Conservation (phyloP, 2,329 filamentous ascomycete genomes). For the Ophiosphaerella herpotricha region DNA sequence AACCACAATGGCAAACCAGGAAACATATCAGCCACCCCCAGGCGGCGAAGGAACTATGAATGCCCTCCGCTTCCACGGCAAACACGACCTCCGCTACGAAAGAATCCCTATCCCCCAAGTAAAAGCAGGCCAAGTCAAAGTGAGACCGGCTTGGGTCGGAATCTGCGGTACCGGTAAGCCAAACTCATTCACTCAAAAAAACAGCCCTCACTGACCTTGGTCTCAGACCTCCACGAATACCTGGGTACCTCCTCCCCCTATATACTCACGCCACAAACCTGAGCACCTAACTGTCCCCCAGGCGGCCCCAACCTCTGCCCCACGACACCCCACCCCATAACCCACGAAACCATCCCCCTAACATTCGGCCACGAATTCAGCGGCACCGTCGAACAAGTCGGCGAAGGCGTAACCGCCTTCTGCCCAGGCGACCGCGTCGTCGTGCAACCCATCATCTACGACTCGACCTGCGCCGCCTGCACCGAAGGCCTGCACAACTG, state of each 20-base stretch:
- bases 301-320: slow-evolving; percentile 57
- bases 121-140: slow-evolving; percentile 49
- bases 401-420: slow-evolving; percentile 55
- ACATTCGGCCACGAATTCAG: slow-evolving; percentile 61
- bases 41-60: slow-evolving; percentile 45
- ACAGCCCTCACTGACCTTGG: neutral
- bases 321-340: slow-evolving; percentile 59
- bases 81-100: slow-evolving; percentile 51
- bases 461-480: slow-evolving; percentile 58
- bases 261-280: neutral
- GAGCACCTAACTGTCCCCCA: neutral
- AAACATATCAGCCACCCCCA: slow-evolving; percentile 20
- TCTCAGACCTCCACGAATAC: slow-evolving; percentile 53
- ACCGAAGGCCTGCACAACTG: slow-evolving; percentile 58
- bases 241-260: slow-evolving; percentile 22
- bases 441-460: slow-evolving; percentile 61
- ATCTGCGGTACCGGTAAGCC: slow-evolving; percentile 48
- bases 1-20: slow-evolving; percentile 5
- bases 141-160: slow-evolving; percentile 49
- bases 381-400: slow-evolving; percentile 57
- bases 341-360: slow-evolving; percentile 56
- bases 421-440: slow-evolving; percentile 55
- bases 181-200: neutral
- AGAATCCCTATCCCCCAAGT: slow-evolving; percentile 48
- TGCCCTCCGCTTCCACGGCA: slow-evolving; percentile 53